These are phyloP conservation scores for Paraphaeosphaeria sporulosa DNA, from an alignment of 2,329 filamentous ascomycete genomes.

Conservation along the genomic window DNA sequence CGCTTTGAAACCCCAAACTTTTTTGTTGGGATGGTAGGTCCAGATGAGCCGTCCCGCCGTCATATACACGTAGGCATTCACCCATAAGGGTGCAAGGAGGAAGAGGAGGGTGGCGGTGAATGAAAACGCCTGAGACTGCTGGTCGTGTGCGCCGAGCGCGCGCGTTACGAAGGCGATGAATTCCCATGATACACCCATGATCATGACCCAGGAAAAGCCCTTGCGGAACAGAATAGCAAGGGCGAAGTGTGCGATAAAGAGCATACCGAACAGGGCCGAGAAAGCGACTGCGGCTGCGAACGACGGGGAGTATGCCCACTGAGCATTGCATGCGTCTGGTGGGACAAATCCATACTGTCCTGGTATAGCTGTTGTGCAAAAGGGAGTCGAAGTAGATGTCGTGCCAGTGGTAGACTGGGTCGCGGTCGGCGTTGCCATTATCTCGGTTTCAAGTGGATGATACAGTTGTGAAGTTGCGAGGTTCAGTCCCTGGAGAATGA, in stretches of 20 bases:
- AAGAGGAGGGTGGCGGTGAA: conserved; percentile 53
- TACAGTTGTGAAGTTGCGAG: neutral
- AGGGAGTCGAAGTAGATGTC: conserved; percentile 20
- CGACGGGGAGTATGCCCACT: conserved; percentile 34
- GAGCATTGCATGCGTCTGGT: conserved; percentile 35
- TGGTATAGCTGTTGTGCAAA: conserved; percentile 33
- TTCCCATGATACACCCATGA: conserved; percentile 56
- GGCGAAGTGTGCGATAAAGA: conserved; percentile 30
- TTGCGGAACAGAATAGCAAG: conserved; percentile 38
- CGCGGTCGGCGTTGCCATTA: conserved; percentile 27
- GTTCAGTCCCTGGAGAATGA: neutral
- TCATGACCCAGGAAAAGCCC: conserved; percentile 54
- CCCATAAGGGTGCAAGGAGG: conserved; percentile 53
- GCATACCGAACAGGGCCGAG: conserved; percentile 32
- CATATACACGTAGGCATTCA: conserved; percentile 57
- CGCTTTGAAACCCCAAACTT: conserved; percentile 48
- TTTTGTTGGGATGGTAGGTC: conserved; percentile 46
- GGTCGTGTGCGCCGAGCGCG: conserved; percentile 50
- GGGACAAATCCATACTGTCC: conserved; percentile 34
- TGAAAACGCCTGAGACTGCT: conserved; percentile 41
- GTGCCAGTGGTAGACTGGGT: conserved; percentile 17
- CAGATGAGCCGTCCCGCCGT: conserved; percentile 50
- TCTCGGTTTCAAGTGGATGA: neutral
- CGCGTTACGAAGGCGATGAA: conserved; percentile 52
- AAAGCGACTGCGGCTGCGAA: conserved; percentile 34